Evolutionary conservation across 2,329 filamentous ascomycete species (phyloP), one percentile per base, ranked within the genome.

Genomic region (Aureobasidium vineae): DNA sequence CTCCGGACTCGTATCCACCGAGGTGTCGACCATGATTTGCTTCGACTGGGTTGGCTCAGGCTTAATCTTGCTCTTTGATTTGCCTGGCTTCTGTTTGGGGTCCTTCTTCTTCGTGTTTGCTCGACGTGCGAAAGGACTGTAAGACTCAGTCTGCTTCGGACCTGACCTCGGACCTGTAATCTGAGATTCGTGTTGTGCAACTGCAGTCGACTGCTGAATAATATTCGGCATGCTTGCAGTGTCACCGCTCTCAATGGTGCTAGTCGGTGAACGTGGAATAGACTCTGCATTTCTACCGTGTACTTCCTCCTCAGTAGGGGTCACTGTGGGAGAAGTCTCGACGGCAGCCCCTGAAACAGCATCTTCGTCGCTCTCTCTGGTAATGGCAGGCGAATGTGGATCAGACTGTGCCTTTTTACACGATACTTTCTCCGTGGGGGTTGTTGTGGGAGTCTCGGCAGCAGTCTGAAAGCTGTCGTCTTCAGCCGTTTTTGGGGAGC

Each of bases 391-490:
- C 19, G 63, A 65, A 11, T 19, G 7, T 19, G 56, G 19, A n/a
- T 31, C 28, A 43, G 50, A 45, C 21, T 50, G 66, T 31, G 31
- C 47, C 45, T 59, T 65, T 63, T 45, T 28, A 52, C 23, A 52
- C 47, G 5, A 8, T 11, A 52, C 26, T n/a, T 52, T 28, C 60
- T 26, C 19, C 5, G 33, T 53, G 2, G 60, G 47, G 2, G 60
- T 38, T 60, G 13, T 45, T 28, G 41, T 31, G 31, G 71, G 73
- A 8, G 70, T 71, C 19, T 69, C 72, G 28, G 63, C 72, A 10
- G 74, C 73, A 23, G 73, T 75, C 65, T 74, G 73, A 56, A 76
- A 75, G 65, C 74, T 76, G 47, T 75, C 73, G 31, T 75, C 69
- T 23, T 74, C 72, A 16, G 52, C 33, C 6, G 50, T 61, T 19